phyloP scores from a whole-genome alignment of 2,329 filamentous ascomycete genomes.

The Neonectria coccinea region DNA sequence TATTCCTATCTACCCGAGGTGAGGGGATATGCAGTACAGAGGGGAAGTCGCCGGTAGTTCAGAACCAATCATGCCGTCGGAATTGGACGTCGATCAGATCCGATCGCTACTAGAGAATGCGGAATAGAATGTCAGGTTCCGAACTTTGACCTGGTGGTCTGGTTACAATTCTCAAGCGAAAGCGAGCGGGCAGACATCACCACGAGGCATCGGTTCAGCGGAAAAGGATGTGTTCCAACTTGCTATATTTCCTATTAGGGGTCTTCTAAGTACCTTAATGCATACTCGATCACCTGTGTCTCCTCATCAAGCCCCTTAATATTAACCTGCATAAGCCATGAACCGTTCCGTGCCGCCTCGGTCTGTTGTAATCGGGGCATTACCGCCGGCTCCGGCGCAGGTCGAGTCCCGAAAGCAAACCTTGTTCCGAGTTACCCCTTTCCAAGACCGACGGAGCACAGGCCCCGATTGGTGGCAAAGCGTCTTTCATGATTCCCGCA shows the following conservation, averaged over 20 bases:
- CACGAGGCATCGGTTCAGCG: too few species aligned
- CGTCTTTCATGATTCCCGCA: slow-evolving; percentile 12
- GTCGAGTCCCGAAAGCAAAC: neutral
- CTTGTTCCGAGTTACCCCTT: slow-evolving; percentile 1
- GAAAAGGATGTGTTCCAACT: too few species aligned
- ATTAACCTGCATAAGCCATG: neutral
- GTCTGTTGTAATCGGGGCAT: neutral
- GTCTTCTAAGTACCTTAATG: neutral
- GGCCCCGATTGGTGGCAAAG: slow-evolving; percentile 26
- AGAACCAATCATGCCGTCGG: neutral
- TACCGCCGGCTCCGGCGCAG: neutral
- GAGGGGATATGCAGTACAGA: neutral
- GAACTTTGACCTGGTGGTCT: neutral
- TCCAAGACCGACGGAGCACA: neutral
- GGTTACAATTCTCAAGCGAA: too few species aligned
- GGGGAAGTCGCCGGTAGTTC: neutral
- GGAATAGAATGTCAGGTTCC: neutral
- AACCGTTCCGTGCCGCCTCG: neutral
- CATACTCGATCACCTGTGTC: neutral
- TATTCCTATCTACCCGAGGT: neutral
- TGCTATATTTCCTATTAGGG: neutral
- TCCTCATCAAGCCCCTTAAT: slow-evolving; percentile 1
- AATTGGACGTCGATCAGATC: neutral
- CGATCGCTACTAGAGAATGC: neutral
- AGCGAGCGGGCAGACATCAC: too few species aligned